Base-by-base conservation (phyloP, 352 stramenopile genomes). In the Elongisporangium prolatum region DNA sequence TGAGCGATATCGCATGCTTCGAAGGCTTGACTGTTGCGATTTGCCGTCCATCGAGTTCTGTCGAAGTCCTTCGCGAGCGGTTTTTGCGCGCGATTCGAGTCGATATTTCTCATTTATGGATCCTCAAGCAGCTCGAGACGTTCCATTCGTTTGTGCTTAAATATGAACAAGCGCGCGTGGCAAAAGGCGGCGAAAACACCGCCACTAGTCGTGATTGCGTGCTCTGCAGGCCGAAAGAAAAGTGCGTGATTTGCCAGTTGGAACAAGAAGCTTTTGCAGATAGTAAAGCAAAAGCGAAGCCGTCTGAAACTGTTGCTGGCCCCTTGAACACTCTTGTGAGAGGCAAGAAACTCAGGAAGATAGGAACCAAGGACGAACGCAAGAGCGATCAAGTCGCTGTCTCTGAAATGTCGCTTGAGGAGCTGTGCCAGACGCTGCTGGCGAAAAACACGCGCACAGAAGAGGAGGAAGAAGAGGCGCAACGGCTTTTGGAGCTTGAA, bases 61-160 rank as follows among this genome's bases (percentile, higher is more conserved):
- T 52, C 17, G 72, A 75, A 0, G 65, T 75, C 38, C 21, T 91
- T 52, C 74, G 72, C 18, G 78, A 88, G 21, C 78, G 71, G 4
- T 90, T 82, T 25, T 60, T 74, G 37, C 79, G 80, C 17, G 79
- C 80, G 7, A 57, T 84, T 9, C 73, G 80, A 24, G 77, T 76
- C 11, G 77, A 93, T 48, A 66, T 65, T 3, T 70, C 68, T 1
- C 76, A 52, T 65, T 20, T 78, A 8, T 73, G 61, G 56, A 63
- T 89, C 2, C 59, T 93, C 2, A 40, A 81, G 44, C 81, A 93
- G 51, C 60, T 90, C 22, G 80, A 86, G 44, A 88, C 81, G 3
- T 93, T 84, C 54, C 81, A 89, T 24, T 58, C 73, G 52, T 89
- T 80, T 54, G 57, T 76, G 11, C 48, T 59, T 16, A 62, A 73